These are phyloP conservation scores for Dioscorea dumetorum DNA, from an alignment of 106 monocot species.

Conservation along the genomic window DNA sequence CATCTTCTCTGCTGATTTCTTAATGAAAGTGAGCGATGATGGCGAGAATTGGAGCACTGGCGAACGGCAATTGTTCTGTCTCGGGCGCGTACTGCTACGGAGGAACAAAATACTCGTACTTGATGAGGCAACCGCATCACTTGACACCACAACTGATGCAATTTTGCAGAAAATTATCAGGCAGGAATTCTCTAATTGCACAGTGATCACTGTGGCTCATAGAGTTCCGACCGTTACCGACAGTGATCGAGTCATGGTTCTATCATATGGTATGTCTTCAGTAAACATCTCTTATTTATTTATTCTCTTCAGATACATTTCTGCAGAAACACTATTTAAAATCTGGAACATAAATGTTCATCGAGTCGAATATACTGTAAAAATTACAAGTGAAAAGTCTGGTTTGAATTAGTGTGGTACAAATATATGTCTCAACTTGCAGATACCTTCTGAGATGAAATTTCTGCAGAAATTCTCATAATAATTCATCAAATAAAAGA, in stretches of 20 bases:
- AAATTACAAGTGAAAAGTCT: no score
- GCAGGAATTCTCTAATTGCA: conserved; percentile 58
- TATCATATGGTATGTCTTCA: conserved; percentile 52
- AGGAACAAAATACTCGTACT: conserved; percentile 71
- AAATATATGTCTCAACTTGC: not conserved
- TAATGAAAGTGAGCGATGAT: conserved; percentile 54
- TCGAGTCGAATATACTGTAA: no score
- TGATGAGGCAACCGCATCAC: conserved; percentile 83
- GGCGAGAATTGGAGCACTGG: conserved; percentile 84
- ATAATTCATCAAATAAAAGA: not conserved
- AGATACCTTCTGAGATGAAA: not conserved
- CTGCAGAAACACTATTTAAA: no score
- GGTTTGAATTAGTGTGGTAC: not conserved
- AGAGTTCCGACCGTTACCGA: conserved; percentile 77
- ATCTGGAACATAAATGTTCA: no score
- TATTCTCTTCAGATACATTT: not conserved
- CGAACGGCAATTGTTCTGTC: conserved; percentile 72
- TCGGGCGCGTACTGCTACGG: conserved; percentile 51
- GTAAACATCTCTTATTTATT: not conserved
- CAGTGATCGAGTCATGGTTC: conserved; percentile 76
- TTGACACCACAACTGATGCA: conserved; percentile 75
- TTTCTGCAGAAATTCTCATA: not conserved
- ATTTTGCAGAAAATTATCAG: conserved; percentile 54
- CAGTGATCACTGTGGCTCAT: conserved; percentile 78
- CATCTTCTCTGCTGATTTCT: not conserved